These are phyloP conservation scores for Penicillium paradoxum DNA, from an alignment of 495 filamentous ascomycete species.

Conservation along the genomic window DNA sequence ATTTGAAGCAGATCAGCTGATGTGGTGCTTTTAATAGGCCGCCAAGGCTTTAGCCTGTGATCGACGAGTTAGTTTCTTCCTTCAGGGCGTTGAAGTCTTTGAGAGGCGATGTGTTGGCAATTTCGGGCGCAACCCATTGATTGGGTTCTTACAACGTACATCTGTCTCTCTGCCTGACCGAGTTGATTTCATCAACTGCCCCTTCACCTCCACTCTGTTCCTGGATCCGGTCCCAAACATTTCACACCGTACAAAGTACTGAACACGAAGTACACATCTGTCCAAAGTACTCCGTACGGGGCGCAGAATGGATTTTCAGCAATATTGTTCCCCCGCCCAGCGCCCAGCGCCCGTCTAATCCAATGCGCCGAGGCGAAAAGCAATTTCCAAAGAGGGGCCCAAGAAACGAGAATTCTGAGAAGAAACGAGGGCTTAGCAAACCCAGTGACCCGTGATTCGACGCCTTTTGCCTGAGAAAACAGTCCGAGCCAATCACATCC, in stretches of 20 bases:
- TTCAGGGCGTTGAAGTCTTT: neutral
- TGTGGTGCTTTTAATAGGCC: neutral
- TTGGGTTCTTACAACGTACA: neutral
- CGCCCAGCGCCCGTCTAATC: too few species aligned
- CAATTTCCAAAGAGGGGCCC: neutral
- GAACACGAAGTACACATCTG: too few species aligned
- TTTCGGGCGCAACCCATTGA: neutral
- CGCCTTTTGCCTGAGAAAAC: neutral
- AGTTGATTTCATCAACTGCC: neutral
- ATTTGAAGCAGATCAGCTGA: neutral
- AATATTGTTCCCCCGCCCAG: too few species aligned
- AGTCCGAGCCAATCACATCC: neutral
- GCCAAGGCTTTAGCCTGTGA: slow-evolving; percentile 2
- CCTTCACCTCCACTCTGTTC: too few species aligned
- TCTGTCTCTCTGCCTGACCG: slow-evolving; percentile 1
- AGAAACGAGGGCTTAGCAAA: neutral
- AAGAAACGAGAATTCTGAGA: neutral
- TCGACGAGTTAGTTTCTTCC: neutral
- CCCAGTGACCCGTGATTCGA: neutral
- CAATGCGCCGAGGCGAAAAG: neutral
- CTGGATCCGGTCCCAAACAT: too few species aligned
- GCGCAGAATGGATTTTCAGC: too few species aligned
- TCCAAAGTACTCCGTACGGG: too few species aligned
- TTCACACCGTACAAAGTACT: neutral
- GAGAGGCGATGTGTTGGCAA: neutral